These are phyloP conservation scores for Cytospora piceicola DNA, from an alignment of 2,329 filamentous ascomycete species.

Conservation along the genomic window DNA sequence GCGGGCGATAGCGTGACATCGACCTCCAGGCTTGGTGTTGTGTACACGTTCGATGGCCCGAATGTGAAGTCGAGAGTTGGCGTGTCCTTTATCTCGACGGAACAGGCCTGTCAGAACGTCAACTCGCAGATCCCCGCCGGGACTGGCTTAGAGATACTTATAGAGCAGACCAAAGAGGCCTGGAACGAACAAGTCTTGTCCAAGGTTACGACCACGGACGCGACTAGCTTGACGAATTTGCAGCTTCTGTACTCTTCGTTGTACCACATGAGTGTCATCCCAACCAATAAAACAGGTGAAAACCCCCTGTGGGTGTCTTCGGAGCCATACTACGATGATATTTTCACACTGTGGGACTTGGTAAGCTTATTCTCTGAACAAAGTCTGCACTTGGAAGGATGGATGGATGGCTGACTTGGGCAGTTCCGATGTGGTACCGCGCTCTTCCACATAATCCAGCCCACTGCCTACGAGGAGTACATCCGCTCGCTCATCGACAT, in stretches of 20 bases:
- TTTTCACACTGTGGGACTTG: conserved; percentile 70
- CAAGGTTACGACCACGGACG: conserved; percentile 65
- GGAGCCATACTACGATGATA: conserved; percentile 74
- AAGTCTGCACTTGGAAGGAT: background rate
- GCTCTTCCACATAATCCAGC: conserved; percentile 68
- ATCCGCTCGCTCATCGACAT: conserved; percentile 71
- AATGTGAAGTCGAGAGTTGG: conserved; percentile 63
- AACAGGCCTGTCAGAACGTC: conserved; percentile 63
- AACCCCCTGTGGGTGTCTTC: conserved; percentile 67
- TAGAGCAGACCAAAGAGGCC: conserved; percentile 49
- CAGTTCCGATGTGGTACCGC: conserved; percentile 66
- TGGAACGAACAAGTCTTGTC: conserved; percentile 68
- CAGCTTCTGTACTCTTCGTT: conserved; percentile 68
- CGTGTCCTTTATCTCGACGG: conserved; percentile 68
- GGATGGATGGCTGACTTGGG: conserved; percentile 34
- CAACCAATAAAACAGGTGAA: conserved; percentile 72
- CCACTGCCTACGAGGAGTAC: conserved; percentile 64
- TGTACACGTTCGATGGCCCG: conserved; percentile 57
- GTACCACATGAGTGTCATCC: conserved; percentile 71
- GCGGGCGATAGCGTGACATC: conserved; percentile 41
- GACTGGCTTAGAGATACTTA: conserved; percentile 49
- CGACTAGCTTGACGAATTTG: conserved; percentile 54
- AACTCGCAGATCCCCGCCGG: conserved; percentile 57
- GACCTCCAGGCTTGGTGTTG: conserved; percentile 49
- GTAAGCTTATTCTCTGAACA: conserved; percentile 32